Conservation (phyloP, 1,284 basidiomycete genomes). For the Papiliotrema terrestris region DNA sequence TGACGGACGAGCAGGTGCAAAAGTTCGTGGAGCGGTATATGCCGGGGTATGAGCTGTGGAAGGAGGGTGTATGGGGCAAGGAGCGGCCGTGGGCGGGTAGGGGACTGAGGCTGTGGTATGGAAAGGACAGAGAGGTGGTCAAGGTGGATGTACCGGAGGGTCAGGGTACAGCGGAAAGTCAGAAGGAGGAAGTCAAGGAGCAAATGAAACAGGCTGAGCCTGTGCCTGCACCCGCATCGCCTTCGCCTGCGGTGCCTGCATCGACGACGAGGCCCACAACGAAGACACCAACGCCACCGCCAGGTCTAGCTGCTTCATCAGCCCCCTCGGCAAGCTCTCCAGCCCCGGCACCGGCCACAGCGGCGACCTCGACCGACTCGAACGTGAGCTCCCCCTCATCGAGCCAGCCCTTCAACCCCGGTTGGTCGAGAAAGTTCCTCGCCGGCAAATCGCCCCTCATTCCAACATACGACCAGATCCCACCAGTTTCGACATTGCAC, state of each 20-base stretch:
- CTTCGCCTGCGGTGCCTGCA: background rate
- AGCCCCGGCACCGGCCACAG: background rate
- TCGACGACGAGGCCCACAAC: background rate
- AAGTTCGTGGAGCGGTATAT: constrained; percentile 54
- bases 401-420: constrained; percentile 31
- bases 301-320: no score
- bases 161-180: background rate
- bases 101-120: constrained; percentile 31
- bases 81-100: constrained; percentile 27
- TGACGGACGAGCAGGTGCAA: constrained; percentile 77
- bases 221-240: background rate
- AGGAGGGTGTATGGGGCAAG: constrained; percentile 17
- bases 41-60: constrained; percentile 38
- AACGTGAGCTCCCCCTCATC: background rate
- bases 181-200: background rate
- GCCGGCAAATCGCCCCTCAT: constrained; percentile 50
- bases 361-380: background rate
- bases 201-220: background rate
- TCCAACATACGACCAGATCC: constrained; percentile 50
- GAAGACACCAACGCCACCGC: background rate
- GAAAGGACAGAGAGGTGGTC: constrained; percentile 33
- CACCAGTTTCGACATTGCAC: constrained; percentile 44
- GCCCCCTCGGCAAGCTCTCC: background rate
- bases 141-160: constrained; percentile 13
- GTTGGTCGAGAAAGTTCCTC: constrained; percentile 51